phyloP scores from a whole-genome alignment of 2,329 filamentous ascomycete genomes.

The Elsinoe perseae region DNA sequence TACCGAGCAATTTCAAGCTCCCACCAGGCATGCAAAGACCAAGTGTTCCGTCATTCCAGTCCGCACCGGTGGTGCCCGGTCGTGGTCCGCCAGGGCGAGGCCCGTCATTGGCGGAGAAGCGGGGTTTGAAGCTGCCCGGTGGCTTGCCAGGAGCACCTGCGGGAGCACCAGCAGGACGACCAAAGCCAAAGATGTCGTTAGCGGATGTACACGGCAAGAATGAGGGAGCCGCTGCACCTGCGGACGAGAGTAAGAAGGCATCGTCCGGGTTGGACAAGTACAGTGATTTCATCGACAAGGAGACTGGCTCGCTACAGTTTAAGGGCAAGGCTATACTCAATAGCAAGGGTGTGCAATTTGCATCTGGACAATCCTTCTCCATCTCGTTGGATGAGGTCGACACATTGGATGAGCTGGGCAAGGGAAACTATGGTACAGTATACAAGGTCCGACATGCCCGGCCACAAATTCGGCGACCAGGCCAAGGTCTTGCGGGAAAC shows the following conservation, averaged over 20 bases:
- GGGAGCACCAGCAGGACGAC: slow-evolving; percentile 26
- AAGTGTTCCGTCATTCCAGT: slow-evolving; percentile 36
- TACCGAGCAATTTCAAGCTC: slow-evolving; percentile 39
- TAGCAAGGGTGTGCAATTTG: slow-evolving; percentile 83
- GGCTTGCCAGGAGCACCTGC: slow-evolving; percentile 42
- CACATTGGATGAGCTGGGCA: slow-evolving; percentile 84
- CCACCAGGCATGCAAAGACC: slow-evolving; percentile 34
- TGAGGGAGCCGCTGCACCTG: slow-evolving; percentile 22
- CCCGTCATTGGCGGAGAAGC: slow-evolving; percentile 58
- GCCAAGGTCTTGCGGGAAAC: slow-evolving; percentile 54
- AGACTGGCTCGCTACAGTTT: slow-evolving; percentile 86
- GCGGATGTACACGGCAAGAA: slow-evolving; percentile 27
- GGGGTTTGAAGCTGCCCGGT: slow-evolving; percentile 57
- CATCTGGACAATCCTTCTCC: slow-evolving; percentile 77
- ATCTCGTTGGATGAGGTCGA: slow-evolving; percentile 96
- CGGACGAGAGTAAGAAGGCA: slow-evolving; percentile 26
- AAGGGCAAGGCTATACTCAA: slow-evolving; percentile 87
- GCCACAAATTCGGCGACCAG: slow-evolving; percentile 53
- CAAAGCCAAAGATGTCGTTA: slow-evolving; percentile 37
- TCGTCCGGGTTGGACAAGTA: slow-evolving; percentile 57
- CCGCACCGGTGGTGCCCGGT: slow-evolving; percentile 42
- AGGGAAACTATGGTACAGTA: slow-evolving; percentile 96
- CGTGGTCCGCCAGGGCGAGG: slow-evolving; percentile 35
- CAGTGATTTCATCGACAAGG: slow-evolving; percentile 78
- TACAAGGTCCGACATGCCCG: slow-evolving; percentile 90